These are phyloP conservation scores for Corylus avellana DNA, from an alignment of 306 rosid species.

Conservation along the genomic window DNA sequence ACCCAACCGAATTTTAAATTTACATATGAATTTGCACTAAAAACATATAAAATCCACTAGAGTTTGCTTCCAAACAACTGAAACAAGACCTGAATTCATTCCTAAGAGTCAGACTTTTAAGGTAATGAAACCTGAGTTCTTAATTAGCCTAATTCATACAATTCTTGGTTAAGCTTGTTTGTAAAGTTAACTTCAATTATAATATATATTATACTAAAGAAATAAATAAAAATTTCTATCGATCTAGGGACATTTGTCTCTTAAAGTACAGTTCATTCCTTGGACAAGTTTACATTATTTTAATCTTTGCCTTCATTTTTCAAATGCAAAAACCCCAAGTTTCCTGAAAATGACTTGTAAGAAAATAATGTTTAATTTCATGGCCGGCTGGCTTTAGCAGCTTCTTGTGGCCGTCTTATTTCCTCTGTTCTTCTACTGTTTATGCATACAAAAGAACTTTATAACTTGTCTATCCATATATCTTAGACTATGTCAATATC, in stretches of 20 bases:
- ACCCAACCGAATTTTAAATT: too few species aligned
- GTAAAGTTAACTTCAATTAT: neutral
- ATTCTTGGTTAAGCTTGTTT: neutral
- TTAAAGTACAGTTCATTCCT: neutral
- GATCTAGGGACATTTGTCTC: neutral
- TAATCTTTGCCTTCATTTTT: neutral
- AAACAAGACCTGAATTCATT: too few species aligned
- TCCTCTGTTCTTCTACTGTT: conserved; percentile 12
- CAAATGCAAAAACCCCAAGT: neutral
- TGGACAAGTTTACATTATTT: neutral
- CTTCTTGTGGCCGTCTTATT: conserved; percentile 24
- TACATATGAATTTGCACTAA: too few species aligned
- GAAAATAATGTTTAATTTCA: conserved; percentile 18
- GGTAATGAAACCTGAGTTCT: neutral
- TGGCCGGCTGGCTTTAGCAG: conserved; percentile 72
- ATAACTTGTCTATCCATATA: conserved; percentile 7
- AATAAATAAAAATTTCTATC: neutral
- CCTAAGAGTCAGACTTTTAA: too few species aligned
- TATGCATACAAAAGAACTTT: neutral
- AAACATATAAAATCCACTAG: too few species aligned
- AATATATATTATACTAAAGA: neutral
- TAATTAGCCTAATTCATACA: neutral
- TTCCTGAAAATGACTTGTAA: conserved; percentile 11
- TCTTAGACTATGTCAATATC: conserved; percentile 27
- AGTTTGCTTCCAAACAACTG: too few species aligned